phyloP scores from a whole-genome alignment of 192 early-diverging fungal genomes.

The Entomortierella lignicola region DNA sequence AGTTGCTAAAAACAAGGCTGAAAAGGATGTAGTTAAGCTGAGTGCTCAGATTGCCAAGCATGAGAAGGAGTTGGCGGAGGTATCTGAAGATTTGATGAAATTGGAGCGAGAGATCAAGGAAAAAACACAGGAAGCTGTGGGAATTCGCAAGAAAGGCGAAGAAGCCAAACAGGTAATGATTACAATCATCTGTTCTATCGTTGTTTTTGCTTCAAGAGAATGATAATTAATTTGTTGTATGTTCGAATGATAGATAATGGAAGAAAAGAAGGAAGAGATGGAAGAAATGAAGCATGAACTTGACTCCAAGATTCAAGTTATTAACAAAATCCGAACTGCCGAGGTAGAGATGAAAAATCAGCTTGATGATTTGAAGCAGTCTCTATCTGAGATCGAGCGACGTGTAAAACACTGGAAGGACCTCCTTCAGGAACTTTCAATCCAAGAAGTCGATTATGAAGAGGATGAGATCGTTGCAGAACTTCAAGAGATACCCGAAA shows the following conservation, averaged over 20 bases:
- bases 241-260: conserved; percentile 58
- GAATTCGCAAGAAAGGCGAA: conserved; percentile 56
- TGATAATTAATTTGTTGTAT: neutral
- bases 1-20: conserved; percentile 77
- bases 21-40: conserved; percentile 80
- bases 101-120: conserved; percentile 70
- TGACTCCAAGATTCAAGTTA: conserved; percentile 71
- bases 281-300: conserved; percentile 73
- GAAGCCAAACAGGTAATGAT: conserved; percentile 58
- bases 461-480: conserved; percentile 58
- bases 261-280: conserved; percentile 76
- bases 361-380: conserved; percentile 73
- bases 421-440: conserved; percentile 54
- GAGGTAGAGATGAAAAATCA: conserved; percentile 77
- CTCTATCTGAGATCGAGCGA: conserved; percentile 67
- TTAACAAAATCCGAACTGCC: conserved; percentile 73
- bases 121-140: conserved; percentile 60
- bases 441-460: conserved; percentile 66
- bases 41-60: conserved; percentile 71
- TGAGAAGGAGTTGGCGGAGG: conserved; percentile 73
- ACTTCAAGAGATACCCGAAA: conserved; percentile 67
- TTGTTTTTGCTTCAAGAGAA: neutral
- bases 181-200: neutral
- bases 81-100: conserved; percentile 70
- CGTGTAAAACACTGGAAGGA: conserved; percentile 67